Conservation (phyloP, 1,284 basidiomycete genomes). For the Cutaneotrichosporon sp. region DNA sequence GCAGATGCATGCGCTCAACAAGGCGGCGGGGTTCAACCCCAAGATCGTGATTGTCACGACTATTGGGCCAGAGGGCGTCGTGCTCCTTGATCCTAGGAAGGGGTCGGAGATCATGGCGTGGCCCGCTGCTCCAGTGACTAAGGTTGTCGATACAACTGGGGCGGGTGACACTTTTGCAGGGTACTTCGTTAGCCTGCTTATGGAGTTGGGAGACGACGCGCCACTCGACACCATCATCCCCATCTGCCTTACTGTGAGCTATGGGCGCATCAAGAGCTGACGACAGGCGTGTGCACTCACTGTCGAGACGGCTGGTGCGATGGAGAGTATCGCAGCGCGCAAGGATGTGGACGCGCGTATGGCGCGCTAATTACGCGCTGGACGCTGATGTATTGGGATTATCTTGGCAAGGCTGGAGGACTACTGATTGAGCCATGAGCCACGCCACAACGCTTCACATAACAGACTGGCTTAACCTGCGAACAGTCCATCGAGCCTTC, state of each 20-base stretch:
- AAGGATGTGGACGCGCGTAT: constrained; percentile 22
- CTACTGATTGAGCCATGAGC: neutral
- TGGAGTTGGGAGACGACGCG: constrained; percentile 31
- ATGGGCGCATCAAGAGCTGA: neutral
- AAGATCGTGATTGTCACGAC: constrained; percentile 17
- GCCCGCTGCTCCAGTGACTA: constrained; percentile 15
- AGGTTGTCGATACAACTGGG: constrained; percentile 50
- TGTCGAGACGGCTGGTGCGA: constrained; percentile 25
- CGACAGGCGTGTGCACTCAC: constrained; percentile 22
- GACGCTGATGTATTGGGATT: neutral
- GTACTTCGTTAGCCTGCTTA: constrained; percentile 50
- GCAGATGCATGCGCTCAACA: constrained; percentile 15
- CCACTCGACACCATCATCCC: constrained; percentile 18
- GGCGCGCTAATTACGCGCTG: neutral
- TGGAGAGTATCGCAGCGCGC: constrained; percentile 28
- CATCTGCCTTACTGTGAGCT: constrained; percentile 19
- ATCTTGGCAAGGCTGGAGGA: neutral
- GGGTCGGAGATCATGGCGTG: constrained; percentile 3
- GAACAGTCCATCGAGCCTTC: neutral
- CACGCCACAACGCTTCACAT: no score
- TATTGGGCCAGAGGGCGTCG: constrained; percentile 21
- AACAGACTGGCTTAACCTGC: no score
- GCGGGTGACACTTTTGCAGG: constrained; percentile 55
- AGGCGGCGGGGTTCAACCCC: constrained; percentile 13
- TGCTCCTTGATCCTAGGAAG: constrained; percentile 11